These are phyloP conservation scores for Fusarium sp. DNA, from an alignment of 2,329 filamentous ascomycete species.

Conservation along the genomic window DNA sequence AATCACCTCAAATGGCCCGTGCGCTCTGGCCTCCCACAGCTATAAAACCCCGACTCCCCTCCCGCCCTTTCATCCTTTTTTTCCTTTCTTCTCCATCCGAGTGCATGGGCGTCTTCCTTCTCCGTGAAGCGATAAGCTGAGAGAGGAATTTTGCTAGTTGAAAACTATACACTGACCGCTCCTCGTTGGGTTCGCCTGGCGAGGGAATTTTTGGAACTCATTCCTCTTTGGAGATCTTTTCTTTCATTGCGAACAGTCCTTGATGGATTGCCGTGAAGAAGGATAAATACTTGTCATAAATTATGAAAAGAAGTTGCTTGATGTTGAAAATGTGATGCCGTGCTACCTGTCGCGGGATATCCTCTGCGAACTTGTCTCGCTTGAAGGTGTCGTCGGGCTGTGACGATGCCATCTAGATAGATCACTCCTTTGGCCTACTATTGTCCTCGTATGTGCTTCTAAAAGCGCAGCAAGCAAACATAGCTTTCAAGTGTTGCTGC, in stretches of 20 bases:
- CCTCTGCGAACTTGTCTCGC: too few species aligned
- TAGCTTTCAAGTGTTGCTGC: too few species aligned
- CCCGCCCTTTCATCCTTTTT: conserved; percentile 55
- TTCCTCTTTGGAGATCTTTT: conserved; percentile 49
- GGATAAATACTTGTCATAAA: conserved; percentile 30
- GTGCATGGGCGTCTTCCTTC: conserved; percentile 77
- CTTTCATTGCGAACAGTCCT: conserved; percentile 59
- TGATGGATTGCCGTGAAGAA: conserved; percentile 58
- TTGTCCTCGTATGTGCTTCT: too few species aligned
- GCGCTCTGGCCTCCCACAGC: conserved; percentile 26
- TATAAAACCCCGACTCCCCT: conserved; percentile 53
- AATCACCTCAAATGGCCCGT: conserved; percentile 27
- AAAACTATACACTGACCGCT: conserved; percentile 84
- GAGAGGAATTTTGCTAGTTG: conserved; percentile 91
- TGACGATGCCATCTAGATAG: background rate
- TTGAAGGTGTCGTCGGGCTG: background rate
- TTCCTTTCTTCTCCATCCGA: conserved; percentile 66
- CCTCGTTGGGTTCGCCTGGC: conserved; percentile 74
- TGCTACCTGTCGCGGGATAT: too few species aligned
- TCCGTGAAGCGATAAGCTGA: conserved; percentile 74
- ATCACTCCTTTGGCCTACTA: background rate
- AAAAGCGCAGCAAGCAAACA: background rate
- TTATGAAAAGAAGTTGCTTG: too few species aligned
- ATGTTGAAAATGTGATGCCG: too few species aligned
- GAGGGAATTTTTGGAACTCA: conserved; percentile 78